Evolutionary conservation across 2,329 filamentous ascomycete genomes (phyloP).

Genomic region (Rutstroemia sydowiana): DNA sequence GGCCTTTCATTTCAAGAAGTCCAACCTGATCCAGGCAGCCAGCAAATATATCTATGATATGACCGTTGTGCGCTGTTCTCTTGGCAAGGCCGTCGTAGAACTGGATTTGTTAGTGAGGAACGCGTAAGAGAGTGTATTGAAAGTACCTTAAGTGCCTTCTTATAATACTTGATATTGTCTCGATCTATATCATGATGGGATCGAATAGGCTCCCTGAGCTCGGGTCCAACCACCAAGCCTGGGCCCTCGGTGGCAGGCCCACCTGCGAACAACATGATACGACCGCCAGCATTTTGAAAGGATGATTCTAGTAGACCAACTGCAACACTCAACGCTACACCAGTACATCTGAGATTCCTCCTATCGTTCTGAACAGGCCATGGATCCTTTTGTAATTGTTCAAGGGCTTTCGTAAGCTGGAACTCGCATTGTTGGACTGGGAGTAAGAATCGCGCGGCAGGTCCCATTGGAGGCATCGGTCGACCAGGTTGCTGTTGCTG

Average conservation of each 20-base stretch:
- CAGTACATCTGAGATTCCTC: constrained; percentile 83
- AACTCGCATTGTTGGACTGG: constrained; percentile 95
- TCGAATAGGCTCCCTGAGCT: constrained; percentile 91
- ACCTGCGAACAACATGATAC: constrained; percentile 96
- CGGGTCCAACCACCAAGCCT: constrained; percentile 92
- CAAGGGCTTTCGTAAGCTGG: constrained; percentile 90
- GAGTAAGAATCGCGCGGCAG: constrained; percentile 82
- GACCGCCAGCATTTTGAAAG: constrained; percentile 89
- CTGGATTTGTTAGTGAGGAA: constrained; percentile 35
- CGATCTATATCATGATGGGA: constrained; percentile 98
- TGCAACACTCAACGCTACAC: constrained; percentile 92
- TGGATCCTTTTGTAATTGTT: constrained; percentile 92
- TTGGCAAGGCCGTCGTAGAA: constrained; percentile 96
- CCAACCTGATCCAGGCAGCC: constrained; percentile 97
- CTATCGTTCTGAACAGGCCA: constrained; percentile 96
- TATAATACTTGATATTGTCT: constrained; percentile 99
- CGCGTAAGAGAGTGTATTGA: background rate
- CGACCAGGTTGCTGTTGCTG: constrained; percentile 68
- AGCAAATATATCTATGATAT: constrained; percentile 96
- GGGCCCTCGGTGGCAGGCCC: constrained; percentile 93
- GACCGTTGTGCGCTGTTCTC: constrained; percentile 89
- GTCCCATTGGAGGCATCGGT: constrained; percentile 65
- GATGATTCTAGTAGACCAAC: constrained; percentile 87
- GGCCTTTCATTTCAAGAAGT: constrained; percentile 93
- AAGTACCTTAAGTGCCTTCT: constrained; percentile 88